A percentile compares a stretch with the other conserved stretches of the same genome.
These are phyloP conservation scores for Diaporthe aspalathi DNA, from an alignment of 2,329 filamentous ascomycete species.

Conservation along the genomic window DNA sequence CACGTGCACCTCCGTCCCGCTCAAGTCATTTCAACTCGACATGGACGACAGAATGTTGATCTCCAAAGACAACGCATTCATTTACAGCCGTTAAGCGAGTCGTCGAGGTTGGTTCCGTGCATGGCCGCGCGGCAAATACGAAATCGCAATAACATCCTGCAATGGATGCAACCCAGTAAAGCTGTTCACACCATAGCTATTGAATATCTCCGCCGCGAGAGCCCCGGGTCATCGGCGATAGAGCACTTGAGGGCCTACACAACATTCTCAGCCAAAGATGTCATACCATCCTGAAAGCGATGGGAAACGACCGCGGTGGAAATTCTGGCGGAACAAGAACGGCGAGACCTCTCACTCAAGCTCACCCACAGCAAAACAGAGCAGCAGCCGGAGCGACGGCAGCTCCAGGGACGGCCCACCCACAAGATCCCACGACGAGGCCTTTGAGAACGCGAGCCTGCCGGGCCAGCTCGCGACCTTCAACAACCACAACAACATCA, in stretches of 20 bases:
- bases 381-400: constrained; percentile 1
- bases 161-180: background rate
- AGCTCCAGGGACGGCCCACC: background rate
- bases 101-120: background rate
- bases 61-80: background rate
- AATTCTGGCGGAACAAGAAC: background rate
- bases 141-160: background rate
- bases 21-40: background rate
- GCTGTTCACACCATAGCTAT: too few relatives aligned
- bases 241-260: too few relatives aligned
- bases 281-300: background rate
- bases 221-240: background rate
- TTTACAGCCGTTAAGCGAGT: background rate
- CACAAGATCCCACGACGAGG: background rate
- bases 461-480: background rate
- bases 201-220: background rate
- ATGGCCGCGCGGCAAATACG: background rate
- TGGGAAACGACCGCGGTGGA: constrained; percentile 1
- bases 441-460: background rate
- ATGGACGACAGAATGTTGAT: too few relatives aligned
- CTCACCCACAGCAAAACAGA: background rate
- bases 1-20: background rate
- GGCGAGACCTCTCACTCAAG: background rate
- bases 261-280: background rate
- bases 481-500: too few relatives aligned